Evolutionary conservation across 2,329 filamentous ascomycete species (phyloP), one percentile per base, ranked within the genome.

Genomic region (Biscogniauxia sp.): DNA sequence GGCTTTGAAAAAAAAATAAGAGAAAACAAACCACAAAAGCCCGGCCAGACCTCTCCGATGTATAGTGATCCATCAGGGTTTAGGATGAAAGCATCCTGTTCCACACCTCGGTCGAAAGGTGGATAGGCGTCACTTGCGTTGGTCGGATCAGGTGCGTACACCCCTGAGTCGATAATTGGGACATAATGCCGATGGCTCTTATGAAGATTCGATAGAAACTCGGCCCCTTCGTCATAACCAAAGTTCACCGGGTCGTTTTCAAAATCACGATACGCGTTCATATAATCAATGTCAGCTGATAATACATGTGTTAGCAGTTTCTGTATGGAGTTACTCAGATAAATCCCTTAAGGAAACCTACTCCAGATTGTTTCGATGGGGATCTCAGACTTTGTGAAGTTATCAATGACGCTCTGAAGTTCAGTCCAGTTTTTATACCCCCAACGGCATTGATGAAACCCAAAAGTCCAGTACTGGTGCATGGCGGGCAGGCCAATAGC

Each of bases 361-460:
- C 64, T 83, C 88, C 88, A 91, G 73, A 92, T 88, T 2, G 87
- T 89, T 72, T 93, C 90, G 0, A 92, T 77, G 0, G 89, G 88
- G 59, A 93, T 91, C 17, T 79, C 76, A 50, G 85, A 84, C 54
- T 80, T 78, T 41, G 81, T 83, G 74, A 91, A 91, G 72, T 85
- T 87, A 61, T 85, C 83, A 5, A 91, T 82, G 1, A 91, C 88
- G 55, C 86, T 83, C 64, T 88, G 82, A 2, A 92, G 70, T 26
- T 85, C 80, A 1, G 84, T 83, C 86, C 89, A 92, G 68, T 91
- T 92, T 49, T 82, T 78, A 72, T 95, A 95, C 0, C 91, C 92
- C 87, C 91, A 95, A 61, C 90, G 83, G 68, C 91, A 94, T 72
- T 96, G 91, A 66, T 96, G 92, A 71, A 84, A 94, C 0, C 92